Evolutionary conservation across 2,329 filamentous ascomycete species (phyloP), one percentile per base, ranked within the genome.

Genomic region (Talaromyces sp.): DNA sequence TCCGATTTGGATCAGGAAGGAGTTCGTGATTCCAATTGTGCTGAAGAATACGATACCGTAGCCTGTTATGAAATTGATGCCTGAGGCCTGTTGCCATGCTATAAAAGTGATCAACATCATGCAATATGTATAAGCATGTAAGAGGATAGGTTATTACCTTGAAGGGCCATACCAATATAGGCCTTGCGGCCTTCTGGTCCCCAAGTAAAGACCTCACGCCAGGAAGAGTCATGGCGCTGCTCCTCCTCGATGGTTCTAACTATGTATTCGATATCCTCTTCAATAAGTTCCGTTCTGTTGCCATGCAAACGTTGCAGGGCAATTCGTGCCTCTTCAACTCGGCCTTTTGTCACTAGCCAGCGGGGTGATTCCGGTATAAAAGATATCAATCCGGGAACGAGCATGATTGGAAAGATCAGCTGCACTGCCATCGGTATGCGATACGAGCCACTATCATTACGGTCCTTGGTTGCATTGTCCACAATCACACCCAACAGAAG

Each of bases 11-110:
- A 95, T 92, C 71, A 95, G 78, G 86, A 96, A 96, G 50, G 86
- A 83, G 83, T 96, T 89, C 72, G 96, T 92, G 72, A 90, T 90
- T 70, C 89, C 89, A 35, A 90, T 88, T 27, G 88, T 87, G 79
- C 90, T 80, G 81, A 96, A 91, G 87, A 96, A 95, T 66, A 90
- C 87, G 37, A 91, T 92, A 37, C 90, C 92, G 82, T 89, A 92
- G 82, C 92, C 91, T 83, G 93, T 94, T 83, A 95, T 91, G 80
- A 94, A 96, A 85, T 96, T 96, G 80, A 96, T 90, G 83, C 92
- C 91, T 22, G 91, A 93, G 86, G 86, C 68, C 79, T 91, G 89
- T 79, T 91, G 89, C 88, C 52, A 57, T 57, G 52, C 52, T 57
- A 39, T 39, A 39, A 10, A 35, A 57, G 31, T 9, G 33, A 10